phyloP scores from a whole-genome alignment of 163 green algal species.

The Scenedesmus sp. region DNA sequence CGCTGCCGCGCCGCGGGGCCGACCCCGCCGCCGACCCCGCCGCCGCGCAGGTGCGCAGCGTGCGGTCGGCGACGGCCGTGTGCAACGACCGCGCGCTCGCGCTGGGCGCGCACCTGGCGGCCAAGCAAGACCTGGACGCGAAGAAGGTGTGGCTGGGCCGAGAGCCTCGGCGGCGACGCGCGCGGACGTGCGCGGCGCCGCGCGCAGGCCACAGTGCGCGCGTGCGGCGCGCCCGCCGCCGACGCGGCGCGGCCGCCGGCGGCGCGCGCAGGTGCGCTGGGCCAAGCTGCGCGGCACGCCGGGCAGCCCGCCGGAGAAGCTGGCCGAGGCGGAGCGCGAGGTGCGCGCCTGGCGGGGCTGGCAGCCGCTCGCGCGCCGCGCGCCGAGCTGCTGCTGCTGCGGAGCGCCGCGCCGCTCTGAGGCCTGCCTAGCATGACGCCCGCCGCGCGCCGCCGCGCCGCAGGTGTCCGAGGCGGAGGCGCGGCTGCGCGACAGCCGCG shows the following conservation, averaged over 20 bases:
- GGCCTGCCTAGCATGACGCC: too few relatives aligned
- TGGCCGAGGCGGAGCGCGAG: conserved; percentile 81
- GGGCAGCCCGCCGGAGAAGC: conserved; percentile 79
- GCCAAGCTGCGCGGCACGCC: conserved; percentile 80
- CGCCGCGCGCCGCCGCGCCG: too few relatives aligned
- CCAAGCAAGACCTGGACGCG: conserved; percentile 75
- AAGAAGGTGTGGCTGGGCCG: conserved; percentile 57
- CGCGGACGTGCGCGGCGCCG: not conserved
- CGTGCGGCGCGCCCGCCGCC: too few relatives aligned
- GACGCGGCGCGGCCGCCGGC: too few relatives aligned
- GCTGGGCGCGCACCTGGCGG: conserved; percentile 32
- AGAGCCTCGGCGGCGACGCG: not conserved
- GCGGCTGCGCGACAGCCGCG: conserved; percentile 56
- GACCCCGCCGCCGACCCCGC: not conserved
- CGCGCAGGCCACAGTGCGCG: too few relatives aligned
- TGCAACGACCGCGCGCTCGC: conserved; percentile 29
- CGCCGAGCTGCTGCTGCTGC: too few relatives aligned
- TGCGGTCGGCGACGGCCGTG: conserved; percentile 17
- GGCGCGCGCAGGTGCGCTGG: conserved; percentile 52
- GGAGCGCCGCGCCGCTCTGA: too few relatives aligned
- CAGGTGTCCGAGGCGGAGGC: conserved; percentile 28
- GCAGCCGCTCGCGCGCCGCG: too few relatives aligned
- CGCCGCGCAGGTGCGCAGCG: conserved; percentile 35
- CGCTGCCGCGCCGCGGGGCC: too few relatives aligned
- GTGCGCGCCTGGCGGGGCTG: not conserved